Evolutionary conservation across 2,329 filamentous ascomycete species (phyloP), one percentile per base, ranked within the genome.

Genomic region (Ambrosiella cleistominuta): DNA sequence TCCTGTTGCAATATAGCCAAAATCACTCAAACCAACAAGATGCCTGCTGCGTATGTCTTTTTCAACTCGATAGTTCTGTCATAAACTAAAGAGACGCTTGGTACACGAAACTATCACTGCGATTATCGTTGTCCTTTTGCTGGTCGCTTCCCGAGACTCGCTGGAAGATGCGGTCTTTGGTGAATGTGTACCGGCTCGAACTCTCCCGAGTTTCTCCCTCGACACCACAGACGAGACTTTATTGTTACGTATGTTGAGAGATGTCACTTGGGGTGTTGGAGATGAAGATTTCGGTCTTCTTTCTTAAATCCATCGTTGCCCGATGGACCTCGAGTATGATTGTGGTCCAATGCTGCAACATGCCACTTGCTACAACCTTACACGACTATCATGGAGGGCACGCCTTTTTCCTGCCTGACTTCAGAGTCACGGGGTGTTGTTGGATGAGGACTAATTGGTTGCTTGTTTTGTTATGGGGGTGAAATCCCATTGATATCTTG

Each of bases 81-180:
- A 60, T 61, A 53, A 55, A 56, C 45, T 60, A 56, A 55, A 60
- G 55, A 60, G 19, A 19, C 39, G 51, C 44, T 40, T 44, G 47
- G 60, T 45, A 54, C 38, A 44, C 39, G 55, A 59, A 42, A 42
- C 36, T 50, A 57, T 49, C 45, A 51, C 69, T 74, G 74, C 81
- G 82, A 85, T 88, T 87, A 84, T 86, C 79, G 81, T 80, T 78
- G 85, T 88, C 82, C 82, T 85, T 54, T 88, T 81, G 82, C 85
- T 88, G 82, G 83, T 37, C 40, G 53, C 57, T 56, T 42, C 11
- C 36, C 17, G 17, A 19, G n/a, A n/a, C 47, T 50, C 54, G 40
- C 44, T 54, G 39, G 59, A 57, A 59, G 40, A 58, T 61, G 62
- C 55, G 9, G 44, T 15, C 8, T 51, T 27, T 47, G 17, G 45